Conservation (phyloP, 257 asterid species). For the Lithospermum erythrorhizon region DNA sequence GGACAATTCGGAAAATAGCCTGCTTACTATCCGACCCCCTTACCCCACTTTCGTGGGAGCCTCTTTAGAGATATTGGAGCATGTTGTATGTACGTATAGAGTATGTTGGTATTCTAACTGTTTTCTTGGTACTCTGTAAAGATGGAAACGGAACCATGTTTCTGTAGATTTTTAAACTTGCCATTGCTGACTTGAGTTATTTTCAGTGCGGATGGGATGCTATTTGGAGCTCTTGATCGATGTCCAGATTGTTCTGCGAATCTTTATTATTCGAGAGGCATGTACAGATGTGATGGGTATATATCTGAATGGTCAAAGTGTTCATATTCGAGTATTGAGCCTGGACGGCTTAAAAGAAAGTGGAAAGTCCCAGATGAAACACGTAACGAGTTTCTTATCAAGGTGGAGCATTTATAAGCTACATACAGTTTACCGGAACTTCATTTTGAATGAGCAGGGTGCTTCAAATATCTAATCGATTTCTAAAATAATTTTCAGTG, state of each 20-base stretch:
- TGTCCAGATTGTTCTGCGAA: slow-evolving; percentile 77
- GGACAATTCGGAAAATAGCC: too few species aligned
- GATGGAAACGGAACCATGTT: neutral
- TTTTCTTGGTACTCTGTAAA: neutral
- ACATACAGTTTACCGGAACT: slow-evolving; percentile 4
- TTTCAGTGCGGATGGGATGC: slow-evolving; percentile 92
- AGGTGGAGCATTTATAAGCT: slow-evolving; percentile 37
- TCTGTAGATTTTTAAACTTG: neutral
- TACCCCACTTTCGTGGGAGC: too few species aligned
- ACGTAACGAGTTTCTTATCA: slow-evolving; percentile 56
- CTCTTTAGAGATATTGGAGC: too few species aligned
- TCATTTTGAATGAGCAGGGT: neutral
- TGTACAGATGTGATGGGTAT: slow-evolving; percentile 74
- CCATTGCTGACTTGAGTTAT: slow-evolving; percentile 10
- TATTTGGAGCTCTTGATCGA: slow-evolving; percentile 69
- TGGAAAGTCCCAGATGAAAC: slow-evolving; percentile 86
- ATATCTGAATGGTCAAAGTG: slow-evolving; percentile 92
- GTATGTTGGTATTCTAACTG: neutral
- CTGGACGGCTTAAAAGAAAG: slow-evolving; percentile 64
- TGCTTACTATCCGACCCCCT: too few species aligned
- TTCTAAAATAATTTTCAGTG: slow-evolving; percentile 50
- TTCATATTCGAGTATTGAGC: slow-evolving; percentile 58
- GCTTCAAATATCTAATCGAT: slow-evolving; percentile 5
- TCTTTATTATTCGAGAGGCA: slow-evolving; percentile 65
- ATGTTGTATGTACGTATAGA: neutral